Evolutionary conservation across 352 stramenopile species (phyloP).

Genomic region (Saprolegnia diclina): DNA sequence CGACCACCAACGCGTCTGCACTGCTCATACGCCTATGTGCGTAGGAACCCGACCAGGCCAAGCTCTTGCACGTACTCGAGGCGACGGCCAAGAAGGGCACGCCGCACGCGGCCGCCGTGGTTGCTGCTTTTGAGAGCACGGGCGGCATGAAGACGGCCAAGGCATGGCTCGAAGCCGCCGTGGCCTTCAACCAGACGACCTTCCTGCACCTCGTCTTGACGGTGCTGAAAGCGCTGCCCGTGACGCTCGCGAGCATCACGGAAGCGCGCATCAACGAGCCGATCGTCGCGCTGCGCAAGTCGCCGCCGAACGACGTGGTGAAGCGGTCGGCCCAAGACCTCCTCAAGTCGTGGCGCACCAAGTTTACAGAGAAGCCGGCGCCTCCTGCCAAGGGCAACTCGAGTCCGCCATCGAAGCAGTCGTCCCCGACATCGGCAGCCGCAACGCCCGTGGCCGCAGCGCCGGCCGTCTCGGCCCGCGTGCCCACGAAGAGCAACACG

Average conservation of each 20-base stretch:
- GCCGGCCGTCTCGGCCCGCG: neutral
- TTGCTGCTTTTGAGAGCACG: slow-evolving; percentile 54
- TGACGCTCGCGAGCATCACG: slow-evolving; percentile 83
- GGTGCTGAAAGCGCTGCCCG: slow-evolving; percentile 69
- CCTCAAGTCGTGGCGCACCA: slow-evolving; percentile 77
- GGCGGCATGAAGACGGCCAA: slow-evolving; percentile 69
- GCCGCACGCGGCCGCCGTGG: neutral
- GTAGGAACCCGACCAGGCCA: slow-evolving; percentile 20
- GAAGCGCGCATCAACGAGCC: slow-evolving; percentile 84
- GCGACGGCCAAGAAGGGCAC: slow-evolving; percentile 2
- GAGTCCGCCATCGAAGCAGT: neutral
- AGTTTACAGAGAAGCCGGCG: slow-evolving; percentile 75
- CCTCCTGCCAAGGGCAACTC: slow-evolving; percentile 27
- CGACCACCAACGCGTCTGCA: neutral
- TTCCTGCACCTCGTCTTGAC: slow-evolving; percentile 74
- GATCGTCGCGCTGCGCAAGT: slow-evolving; percentile 82
- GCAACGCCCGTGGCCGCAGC: neutral
- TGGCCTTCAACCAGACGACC: slow-evolving; percentile 75
- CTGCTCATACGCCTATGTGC: neutral
- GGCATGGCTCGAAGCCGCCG: slow-evolving; percentile 67
- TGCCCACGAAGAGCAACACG: slow-evolving; percentile 26
- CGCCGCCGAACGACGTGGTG: slow-evolving; percentile 66
- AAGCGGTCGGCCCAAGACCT: slow-evolving; percentile 73
- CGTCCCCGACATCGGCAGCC: neutral
- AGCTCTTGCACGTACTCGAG: slow-evolving; percentile 5